Evolutionary conservation across 805 yeast species (phyloP).

Genomic region (Nakazawaea holstii): DNA sequence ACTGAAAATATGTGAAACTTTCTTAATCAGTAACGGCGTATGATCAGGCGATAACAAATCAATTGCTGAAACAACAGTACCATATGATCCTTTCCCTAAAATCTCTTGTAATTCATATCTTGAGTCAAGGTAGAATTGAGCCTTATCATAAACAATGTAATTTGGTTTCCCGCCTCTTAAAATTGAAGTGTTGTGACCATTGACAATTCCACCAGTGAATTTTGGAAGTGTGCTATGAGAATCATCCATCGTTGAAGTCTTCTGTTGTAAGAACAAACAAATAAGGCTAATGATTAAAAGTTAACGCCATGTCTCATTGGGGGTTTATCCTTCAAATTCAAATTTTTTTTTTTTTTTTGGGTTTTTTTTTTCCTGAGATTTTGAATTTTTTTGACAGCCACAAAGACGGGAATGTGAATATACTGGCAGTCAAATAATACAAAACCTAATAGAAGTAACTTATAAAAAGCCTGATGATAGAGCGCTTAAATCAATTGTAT

Average conservation of each 20-base stretch:
- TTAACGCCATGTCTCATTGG: too few relatives aligned
- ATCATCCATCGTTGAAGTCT: neutral
- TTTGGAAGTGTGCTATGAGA: neutral
- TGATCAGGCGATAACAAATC: constrained; percentile 38
- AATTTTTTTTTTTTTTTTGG: too few relatives aligned
- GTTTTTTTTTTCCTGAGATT: too few relatives aligned
- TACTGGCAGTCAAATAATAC: too few relatives aligned
- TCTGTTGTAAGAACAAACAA: too few relatives aligned
- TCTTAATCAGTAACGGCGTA: constrained; percentile 66
- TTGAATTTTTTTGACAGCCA: too few relatives aligned
- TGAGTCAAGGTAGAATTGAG: constrained; percentile 56
- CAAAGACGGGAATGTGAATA: too few relatives aligned
- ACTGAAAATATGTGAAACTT: constrained; percentile 64
- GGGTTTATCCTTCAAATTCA: too few relatives aligned
- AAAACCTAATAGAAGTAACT: too few relatives aligned
- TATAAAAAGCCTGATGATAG: too few relatives aligned
- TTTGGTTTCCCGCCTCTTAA: constrained; percentile 6
- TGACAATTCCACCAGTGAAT: neutral
- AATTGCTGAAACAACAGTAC: constrained; percentile 73
- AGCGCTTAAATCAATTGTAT: too few relatives aligned
- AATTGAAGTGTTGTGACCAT: constrained; percentile 4
- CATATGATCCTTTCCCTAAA: constrained; percentile 84
- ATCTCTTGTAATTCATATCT: constrained; percentile 53
- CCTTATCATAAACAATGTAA: constrained; percentile 39
- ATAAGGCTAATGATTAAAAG: too few relatives aligned